Percentiles rank a stretch among this genome's conserved stretches.
Conservation (phyloP, 2,329 filamentous ascomycete species). For the Xylaria digitata region DNA sequence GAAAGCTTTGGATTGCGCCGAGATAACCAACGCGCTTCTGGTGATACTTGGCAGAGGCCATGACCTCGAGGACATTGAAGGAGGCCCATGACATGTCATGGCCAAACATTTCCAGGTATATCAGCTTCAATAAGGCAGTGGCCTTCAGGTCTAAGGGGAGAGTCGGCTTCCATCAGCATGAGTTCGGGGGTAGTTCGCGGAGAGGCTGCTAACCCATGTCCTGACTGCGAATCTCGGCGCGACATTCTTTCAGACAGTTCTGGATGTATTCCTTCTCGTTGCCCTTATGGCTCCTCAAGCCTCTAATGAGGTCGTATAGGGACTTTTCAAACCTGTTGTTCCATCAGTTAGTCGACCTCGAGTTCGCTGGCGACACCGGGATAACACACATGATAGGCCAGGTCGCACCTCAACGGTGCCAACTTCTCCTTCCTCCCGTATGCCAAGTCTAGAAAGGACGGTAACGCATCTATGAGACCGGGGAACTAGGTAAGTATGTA, state of each 20-base stretch:
- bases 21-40: constrained; percentile 97
- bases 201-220: constrained; percentile 78
- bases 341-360: constrained; percentile 42
- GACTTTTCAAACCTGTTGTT: constrained; percentile 94
- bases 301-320: constrained; percentile 97
- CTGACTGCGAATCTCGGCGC: constrained; percentile 87
- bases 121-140: constrained; percentile 92
- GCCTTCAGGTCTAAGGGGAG: constrained; percentile 83
- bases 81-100: constrained; percentile 99
- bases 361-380: constrained; percentile 3
- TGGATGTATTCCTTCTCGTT: constrained; percentile 96
- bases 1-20: constrained; percentile 94
- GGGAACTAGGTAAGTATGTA: constrained; percentile 24
- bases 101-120: constrained; percentile 99
- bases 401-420: constrained; percentile 44
- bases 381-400: constrained; percentile 46
- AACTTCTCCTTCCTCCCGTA: constrained; percentile 31
- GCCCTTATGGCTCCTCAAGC: constrained; percentile 94
- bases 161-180: constrained; percentile 33
- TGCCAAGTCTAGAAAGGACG: constrained; percentile 24
- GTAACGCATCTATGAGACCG: constrained; percentile 40
- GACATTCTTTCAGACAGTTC: constrained; percentile 93
- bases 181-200: constrained; percentile 11
- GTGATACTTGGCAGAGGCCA: constrained; percentile 94
- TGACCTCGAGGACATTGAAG: constrained; percentile 98